These are phyloP conservation scores for Pyrenula massariospora DNA, from an alignment of 495 filamentous ascomycete species.

Conservation along the genomic window DNA sequence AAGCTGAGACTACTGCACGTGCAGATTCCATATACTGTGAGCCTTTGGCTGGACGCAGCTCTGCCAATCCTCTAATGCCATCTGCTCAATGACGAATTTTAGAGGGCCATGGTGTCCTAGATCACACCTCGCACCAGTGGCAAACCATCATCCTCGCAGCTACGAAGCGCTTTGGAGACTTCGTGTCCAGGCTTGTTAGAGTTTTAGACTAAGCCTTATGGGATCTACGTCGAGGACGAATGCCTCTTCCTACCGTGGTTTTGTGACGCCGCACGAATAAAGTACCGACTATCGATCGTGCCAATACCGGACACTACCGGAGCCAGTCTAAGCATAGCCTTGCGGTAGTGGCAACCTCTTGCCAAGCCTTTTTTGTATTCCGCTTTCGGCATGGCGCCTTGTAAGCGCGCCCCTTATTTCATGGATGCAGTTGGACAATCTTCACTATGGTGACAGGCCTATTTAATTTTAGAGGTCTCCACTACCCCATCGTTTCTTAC, in stretches of 20 bases:
- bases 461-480: no score
- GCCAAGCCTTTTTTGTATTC: not conserved
- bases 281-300: not conserved
- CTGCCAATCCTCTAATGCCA: constrained; percentile 9
- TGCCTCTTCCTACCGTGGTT: not conserved
- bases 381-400: not conserved
- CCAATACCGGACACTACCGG: no score
- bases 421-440: not conserved
- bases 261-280: not conserved
- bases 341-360: no score
- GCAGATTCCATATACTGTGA: constrained; percentile 5
- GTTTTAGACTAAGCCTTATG: not conserved
- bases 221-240: not conserved
- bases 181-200: not conserved
- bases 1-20: not conserved
- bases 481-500: no score
- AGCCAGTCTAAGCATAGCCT: not conserved
- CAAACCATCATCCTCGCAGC: constrained; percentile 1
- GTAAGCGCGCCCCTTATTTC: not conserved
- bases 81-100: constrained; percentile 13
- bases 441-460: no score
- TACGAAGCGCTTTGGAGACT: not conserved
- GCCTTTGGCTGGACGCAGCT: constrained; percentile 6
- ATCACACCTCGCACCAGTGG: constrained; percentile 26
- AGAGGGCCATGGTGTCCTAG: constrained; percentile 28